A percentile compares a stretch with the other conserved stretches of the same genome.
These are phyloP conservation scores for Berkeleyomyces basicola DNA, from an alignment of 2,329 filamentous ascomycete genomes.

Conservation along the genomic window DNA sequence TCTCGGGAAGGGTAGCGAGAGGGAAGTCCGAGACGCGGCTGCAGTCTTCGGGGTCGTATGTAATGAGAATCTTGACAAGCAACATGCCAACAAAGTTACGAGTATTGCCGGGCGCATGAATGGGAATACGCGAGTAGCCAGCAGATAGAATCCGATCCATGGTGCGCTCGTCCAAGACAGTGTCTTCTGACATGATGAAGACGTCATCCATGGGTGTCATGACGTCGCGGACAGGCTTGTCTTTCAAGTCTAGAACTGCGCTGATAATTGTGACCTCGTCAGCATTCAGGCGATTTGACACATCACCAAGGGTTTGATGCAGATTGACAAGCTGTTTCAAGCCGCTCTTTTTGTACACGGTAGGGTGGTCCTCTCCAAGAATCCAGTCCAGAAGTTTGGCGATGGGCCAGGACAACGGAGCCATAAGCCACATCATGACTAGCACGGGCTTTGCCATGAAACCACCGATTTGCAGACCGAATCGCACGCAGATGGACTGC, in stretches of 20 bases:
- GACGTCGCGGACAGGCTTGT: constrained; percentile 83
- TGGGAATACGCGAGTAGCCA: constrained; percentile 90
- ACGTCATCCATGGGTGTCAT: constrained; percentile 99
- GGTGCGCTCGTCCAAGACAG: constrained; percentile 77
- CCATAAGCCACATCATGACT: constrained; percentile 77
- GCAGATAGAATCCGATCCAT: constrained; percentile 89
- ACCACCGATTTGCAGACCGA: constrained; percentile 84
- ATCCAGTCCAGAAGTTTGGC: constrained; percentile 89
- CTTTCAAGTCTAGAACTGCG: constrained; percentile 87
- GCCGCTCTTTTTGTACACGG: constrained; percentile 94
- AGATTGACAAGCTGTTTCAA: constrained; percentile 91
- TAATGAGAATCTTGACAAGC: constrained; percentile 95
- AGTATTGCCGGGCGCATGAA: constrained; percentile 69
- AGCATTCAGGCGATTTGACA: constrained; percentile 78
- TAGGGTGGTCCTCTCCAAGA: constrained; percentile 87
- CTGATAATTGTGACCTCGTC: constrained; percentile 99
- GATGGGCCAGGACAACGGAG: constrained; percentile 82
- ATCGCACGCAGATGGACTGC: constrained; percentile 91
- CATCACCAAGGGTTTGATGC: constrained; percentile 77
- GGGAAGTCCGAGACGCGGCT: constrained; percentile 79
- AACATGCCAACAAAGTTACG: constrained; percentile 95
- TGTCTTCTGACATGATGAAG: constrained; percentile 91
- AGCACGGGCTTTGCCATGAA: constrained; percentile 84
- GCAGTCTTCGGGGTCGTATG: constrained; percentile 89
- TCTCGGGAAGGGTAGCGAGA: constrained; percentile 86